Conservation (phyloP, 1,139 yeast genomes). For the Kurtzmaniella quercitrusa region DNA sequence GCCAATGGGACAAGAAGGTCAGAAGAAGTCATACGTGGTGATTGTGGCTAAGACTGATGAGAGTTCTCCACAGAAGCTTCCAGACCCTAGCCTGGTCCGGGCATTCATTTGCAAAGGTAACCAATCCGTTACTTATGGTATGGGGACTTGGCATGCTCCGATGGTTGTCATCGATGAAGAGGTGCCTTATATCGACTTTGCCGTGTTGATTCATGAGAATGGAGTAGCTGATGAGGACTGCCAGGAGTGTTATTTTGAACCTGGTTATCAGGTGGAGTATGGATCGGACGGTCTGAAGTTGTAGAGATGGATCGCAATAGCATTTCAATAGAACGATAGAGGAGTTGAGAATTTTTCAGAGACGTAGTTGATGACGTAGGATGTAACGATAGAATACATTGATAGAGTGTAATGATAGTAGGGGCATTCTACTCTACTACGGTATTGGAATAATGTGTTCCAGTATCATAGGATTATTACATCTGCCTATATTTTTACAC, state of each 20-base stretch:
- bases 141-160: constrained; percentile 78
- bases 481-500: no score
- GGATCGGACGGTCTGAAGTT: constrained; percentile 5
- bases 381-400: no score
- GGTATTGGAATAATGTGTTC: no score
- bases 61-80: constrained; percentile 36
- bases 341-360: no score
- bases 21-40: constrained; percentile 60
- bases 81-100: constrained; percentile 53
- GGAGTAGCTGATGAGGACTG: constrained; percentile 78
- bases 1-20: constrained; percentile 70
- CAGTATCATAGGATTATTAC: no score
- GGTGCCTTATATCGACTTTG: constrained; percentile 63
- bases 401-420: no score
- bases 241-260: constrained; percentile 70
- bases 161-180: constrained; percentile 70
- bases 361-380: no score
- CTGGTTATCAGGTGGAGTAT: constrained; percentile 47
- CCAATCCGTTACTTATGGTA: constrained; percentile 86
- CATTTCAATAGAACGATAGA: no score
- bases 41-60: constrained; percentile 66
- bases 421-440: no score
- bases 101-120: constrained; percentile 79
- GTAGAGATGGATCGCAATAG: not conserved
- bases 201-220: constrained; percentile 80